Base-by-base conservation (phyloP, 305 asterid genomes). In the Stenogyne calaminthoides region DNA sequence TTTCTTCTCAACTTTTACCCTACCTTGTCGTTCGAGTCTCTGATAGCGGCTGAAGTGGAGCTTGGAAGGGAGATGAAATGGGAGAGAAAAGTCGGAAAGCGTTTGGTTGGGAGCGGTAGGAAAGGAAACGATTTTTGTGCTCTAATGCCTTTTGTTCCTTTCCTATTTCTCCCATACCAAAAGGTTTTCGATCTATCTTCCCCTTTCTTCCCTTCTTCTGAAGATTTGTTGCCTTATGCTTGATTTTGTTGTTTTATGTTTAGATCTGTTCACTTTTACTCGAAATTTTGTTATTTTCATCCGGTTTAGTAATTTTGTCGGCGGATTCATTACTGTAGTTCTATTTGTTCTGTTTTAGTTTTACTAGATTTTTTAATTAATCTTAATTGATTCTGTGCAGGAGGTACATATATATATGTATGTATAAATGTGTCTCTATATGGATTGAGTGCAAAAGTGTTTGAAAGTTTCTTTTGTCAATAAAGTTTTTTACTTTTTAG, bases 121-220 rank as follows among this genome's bases (percentile, higher is more conserved):
- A 70, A 76, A 78, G 81, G 81, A 27, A n/a, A n/a, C n/a, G n/a
- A n/a, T n/a, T n/a, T n/a, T 3, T 52, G 27, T 25, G 5, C 27
- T 10, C 1, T n/a, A 4, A 5, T 32, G 51, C 70, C 3, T 2
- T 8, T 59, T 51, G 18, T 59, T 49, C 70, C 80, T 73, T 78
- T 65, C 83, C 83, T 46, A 78, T 72, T 60, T 79, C 83, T 76
- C 80, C 81, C 86, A 76, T 64, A 71, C 83, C 85, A 64, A 76
- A 76, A 59, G 81, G 83, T 39, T 79, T 82, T 54, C 81, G 83
- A 69, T 56, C 72, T 42, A 22, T 78, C 75, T 81, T 78, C 77
- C 85, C 83, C 32, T 75, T 81, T 78, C 71, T 71, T 75, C 51
- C 76, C 32, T 20, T 61, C 9, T 0, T 2, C 8, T 11, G 1